phyloP scores from a whole-genome alignment of 495 filamentous ascomycete species.

The Penicillium taxi region DNA sequence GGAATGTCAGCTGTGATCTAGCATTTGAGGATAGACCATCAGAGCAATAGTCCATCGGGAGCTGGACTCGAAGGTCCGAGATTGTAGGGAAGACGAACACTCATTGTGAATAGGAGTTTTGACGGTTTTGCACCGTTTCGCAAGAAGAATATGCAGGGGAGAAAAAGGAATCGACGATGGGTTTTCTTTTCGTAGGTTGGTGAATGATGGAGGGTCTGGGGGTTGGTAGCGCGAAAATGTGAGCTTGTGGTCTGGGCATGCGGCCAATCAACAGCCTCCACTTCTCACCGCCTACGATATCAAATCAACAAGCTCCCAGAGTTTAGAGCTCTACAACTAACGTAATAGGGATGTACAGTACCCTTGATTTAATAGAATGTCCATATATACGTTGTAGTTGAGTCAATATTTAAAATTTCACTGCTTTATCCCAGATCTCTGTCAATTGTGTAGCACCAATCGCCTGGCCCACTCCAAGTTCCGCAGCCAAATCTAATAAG shows the following conservation, averaged over 20 bases:
- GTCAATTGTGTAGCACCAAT: too few species aligned
- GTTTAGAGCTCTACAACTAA: too few species aligned
- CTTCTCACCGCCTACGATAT: constrained; percentile 21
- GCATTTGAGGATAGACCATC: too few species aligned
- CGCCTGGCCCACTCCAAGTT: too few species aligned
- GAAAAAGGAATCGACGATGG: constrained; percentile 5
- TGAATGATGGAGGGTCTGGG: constrained; percentile 9
- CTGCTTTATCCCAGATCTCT: too few species aligned
- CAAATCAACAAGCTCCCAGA: too few species aligned
- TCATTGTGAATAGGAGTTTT: constrained; percentile 24
- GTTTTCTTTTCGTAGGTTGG: constrained; percentile 9
- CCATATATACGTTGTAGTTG: too few species aligned
- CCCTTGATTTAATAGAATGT: too few species aligned
- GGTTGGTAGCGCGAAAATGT: constrained; percentile 30
- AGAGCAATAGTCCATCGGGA: too few species aligned
- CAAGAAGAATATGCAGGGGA: neutral
- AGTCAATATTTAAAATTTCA: too few species aligned
- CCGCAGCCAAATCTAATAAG: too few species aligned
- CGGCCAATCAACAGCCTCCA: constrained; percentile 18
- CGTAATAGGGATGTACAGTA: too few species aligned
- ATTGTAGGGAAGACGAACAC: constrained; percentile 11
- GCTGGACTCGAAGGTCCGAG: constrained; percentile 13
- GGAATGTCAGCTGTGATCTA: constrained; percentile 10
- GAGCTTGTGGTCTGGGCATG: constrained; percentile 18
- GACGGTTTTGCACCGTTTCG: constrained; percentile 1